phyloP scores from a whole-genome alignment of 768 basidiomycete genomes.

The Mycena olivaceomarginata region DNA sequence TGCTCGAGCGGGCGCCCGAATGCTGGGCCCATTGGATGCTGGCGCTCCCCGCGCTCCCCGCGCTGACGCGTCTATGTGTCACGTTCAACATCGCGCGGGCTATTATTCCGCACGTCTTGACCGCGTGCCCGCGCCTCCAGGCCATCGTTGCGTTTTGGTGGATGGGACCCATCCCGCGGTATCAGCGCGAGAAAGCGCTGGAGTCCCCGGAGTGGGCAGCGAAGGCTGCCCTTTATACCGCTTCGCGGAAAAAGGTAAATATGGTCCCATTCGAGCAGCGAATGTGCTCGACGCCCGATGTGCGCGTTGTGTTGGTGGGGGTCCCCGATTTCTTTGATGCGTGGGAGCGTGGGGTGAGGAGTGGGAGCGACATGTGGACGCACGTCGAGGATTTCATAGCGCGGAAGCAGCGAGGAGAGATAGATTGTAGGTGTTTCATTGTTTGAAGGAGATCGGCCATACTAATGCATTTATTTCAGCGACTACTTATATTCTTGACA shows the following conservation, averaged over 20 bases:
- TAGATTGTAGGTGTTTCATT: not conserved
- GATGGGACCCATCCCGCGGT: not conserved
- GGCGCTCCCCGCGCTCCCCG: not conserved
- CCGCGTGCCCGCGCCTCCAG: not conserved
- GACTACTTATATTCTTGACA: not conserved
- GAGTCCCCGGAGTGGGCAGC: not conserved
- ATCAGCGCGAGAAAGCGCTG: conserved; percentile 2
- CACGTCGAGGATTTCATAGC: not conserved
- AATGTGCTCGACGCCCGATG: conserved; percentile 1
- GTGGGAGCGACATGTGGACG: conserved; percentile 4
- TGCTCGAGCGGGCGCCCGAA: too few relatives aligned
- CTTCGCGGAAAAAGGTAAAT: not conserved
- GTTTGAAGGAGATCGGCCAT: not conserved
- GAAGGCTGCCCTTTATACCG: not conserved
- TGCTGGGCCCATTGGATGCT: too few relatives aligned
- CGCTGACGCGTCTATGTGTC: not conserved
- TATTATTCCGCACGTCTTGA: conserved; percentile 2
- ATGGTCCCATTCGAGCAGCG: not conserved
- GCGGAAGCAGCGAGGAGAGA: conserved; percentile 2
- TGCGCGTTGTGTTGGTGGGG: not conserved
- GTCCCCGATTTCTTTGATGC: conserved; percentile 1
- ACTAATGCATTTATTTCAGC: conserved; percentile 1
- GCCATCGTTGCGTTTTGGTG: not conserved
- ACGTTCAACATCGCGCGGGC: not conserved
- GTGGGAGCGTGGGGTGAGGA: conserved; percentile 6